Conservation (phyloP, 1,284 basidiomycete genomes). For the Mycena citricolor region DNA sequence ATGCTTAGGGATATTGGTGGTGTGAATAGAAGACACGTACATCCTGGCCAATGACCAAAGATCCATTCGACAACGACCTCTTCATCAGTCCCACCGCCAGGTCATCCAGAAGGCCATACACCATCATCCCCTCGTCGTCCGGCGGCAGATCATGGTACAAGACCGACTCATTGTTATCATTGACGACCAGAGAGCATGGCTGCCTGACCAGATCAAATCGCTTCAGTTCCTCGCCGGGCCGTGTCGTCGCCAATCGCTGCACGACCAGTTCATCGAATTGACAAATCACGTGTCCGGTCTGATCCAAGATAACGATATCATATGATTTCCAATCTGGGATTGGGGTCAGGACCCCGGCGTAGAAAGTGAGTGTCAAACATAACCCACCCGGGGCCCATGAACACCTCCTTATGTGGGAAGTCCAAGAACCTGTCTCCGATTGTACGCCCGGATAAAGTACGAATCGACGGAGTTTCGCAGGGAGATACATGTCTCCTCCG, state of each 20-base stretch:
- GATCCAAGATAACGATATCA: conserved; percentile 1
- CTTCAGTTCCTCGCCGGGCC: neutral
- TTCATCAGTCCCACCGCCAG: conserved; percentile 1
- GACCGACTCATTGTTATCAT: too few species aligned
- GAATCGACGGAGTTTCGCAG: neutral
- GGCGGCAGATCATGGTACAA: neutral
- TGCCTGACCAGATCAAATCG: conserved; percentile 7
- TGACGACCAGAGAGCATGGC: neutral
- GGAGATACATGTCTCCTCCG: conserved; percentile 6
- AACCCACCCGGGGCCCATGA: conserved; percentile 4
- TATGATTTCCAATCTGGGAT: conserved; percentile 1
- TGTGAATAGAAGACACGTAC: neutral
- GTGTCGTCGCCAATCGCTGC: neutral
- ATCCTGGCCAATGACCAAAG: neutral
- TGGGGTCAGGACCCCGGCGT: neutral
- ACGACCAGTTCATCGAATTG: conserved; percentile 1
- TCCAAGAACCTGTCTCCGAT: neutral
- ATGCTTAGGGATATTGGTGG: neutral
- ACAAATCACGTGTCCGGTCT: neutral
- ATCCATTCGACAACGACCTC: conserved; percentile 1
- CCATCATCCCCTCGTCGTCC: neutral
- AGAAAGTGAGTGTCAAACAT: neutral
- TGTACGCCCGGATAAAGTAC: conserved; percentile 2
- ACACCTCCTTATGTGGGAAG: conserved; percentile 1
- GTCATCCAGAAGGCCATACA: conserved; percentile 4